Evolutionary conservation across 441 rosid genomes (phyloP).

Genomic region (Bocquillonia castaneifolia): DNA sequence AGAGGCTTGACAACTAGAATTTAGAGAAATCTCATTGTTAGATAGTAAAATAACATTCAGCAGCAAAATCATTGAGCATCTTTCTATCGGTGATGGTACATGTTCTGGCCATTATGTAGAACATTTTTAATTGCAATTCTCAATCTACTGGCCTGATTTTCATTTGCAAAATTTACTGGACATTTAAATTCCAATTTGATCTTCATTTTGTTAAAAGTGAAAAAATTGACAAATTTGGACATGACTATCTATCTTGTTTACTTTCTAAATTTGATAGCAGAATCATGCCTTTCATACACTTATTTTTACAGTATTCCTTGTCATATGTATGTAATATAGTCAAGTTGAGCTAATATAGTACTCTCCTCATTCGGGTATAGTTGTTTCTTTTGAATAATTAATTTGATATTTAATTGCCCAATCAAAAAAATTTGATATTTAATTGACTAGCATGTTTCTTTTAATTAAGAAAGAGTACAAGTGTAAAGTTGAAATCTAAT

Average conservation of each 20-base stretch:
- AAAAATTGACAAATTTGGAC: neutral
- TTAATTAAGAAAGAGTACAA: no score
- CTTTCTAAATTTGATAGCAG: no score
- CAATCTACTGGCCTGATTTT: neutral
- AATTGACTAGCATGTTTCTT: no score
- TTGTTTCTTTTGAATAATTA: no score
- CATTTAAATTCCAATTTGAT: neutral
- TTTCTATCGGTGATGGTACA: neutral
- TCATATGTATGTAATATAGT: no score
- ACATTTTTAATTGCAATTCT: neutral
- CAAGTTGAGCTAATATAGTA: no score
- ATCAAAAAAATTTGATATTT: no score
- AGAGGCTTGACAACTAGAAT: constrained; percentile 59
- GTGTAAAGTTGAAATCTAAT: no score
- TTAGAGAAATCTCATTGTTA: neutral
- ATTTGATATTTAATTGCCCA: no score
- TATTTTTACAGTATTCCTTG: no score
- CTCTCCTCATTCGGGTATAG: no score
- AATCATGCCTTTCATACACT: no score
- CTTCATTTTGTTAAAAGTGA: neutral
- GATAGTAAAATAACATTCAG: neutral
- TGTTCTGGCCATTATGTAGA: neutral
- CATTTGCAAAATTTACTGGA: neutral
- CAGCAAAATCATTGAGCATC: neutral
- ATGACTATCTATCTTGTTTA: neutral